phyloP scores from a whole-genome alignment of 1,284 basidiomycete species.

The Paramarasmius palmivorus region DNA sequence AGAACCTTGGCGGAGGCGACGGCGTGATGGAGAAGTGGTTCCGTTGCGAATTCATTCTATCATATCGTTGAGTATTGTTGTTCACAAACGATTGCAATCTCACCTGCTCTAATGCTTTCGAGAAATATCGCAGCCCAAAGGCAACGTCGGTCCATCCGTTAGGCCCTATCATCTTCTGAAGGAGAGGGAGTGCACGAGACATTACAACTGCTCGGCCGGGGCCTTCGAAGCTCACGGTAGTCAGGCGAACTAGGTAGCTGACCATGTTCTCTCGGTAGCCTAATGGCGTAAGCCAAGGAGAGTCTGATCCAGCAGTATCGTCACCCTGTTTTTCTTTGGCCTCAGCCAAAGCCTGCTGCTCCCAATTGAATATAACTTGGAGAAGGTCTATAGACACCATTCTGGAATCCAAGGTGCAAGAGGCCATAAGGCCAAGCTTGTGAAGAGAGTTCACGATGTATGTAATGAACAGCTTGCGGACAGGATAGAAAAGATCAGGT shows the following conservation, averaged over 20 bases:
- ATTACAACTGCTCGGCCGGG: constrained; percentile 65
- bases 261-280: constrained; percentile 88
- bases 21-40: constrained; percentile 68
- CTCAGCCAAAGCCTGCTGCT: constrained; percentile 54
- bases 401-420: constrained; percentile 81
- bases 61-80: constrained; percentile 14
- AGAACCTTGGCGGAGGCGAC: constrained; percentile 89
- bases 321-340: constrained; percentile 20
- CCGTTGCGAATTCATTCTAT: constrained; percentile 74
- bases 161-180: constrained; percentile 81
- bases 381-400: constrained; percentile 82
- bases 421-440: constrained; percentile 82
- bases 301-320: constrained; percentile 21
- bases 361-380: constrained; percentile 89
- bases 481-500: constrained; percentile 90
- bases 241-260: constrained; percentile 90
- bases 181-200: constrained; percentile 77
- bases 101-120: constrained; percentile 80
- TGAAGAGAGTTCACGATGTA: constrained; percentile 91
- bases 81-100: constrained; percentile 21
- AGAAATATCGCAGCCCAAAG: constrained; percentile 90
- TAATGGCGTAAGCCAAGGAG: constrained; percentile 74
- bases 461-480: constrained; percentile 93
- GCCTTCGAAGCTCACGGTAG: constrained; percentile 74
- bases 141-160: constrained; percentile 93